Evolutionary conservation across 139 green algal species (phyloP).

Genomic region (Monoraphidium neglectum): DNA sequence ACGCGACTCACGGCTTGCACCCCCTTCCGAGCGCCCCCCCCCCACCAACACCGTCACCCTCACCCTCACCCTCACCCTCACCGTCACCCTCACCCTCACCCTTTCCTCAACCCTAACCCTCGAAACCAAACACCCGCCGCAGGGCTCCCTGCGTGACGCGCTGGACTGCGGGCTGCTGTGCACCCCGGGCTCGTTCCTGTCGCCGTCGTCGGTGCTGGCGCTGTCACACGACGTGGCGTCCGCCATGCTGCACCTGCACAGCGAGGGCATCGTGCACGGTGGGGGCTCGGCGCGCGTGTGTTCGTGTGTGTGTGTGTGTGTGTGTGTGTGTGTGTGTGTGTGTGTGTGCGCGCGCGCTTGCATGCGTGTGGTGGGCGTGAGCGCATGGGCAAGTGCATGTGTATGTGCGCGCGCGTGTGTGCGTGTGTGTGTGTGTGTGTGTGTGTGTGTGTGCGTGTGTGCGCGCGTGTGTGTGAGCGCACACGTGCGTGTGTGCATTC

Average conservation of each 20-base stretch:
- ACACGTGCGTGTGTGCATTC: too few relatives aligned
- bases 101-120: too few relatives aligned
- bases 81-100: too few relatives aligned
- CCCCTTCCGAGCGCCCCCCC: too few relatives aligned
- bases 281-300: constrained; percentile 14
- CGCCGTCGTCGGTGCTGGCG: constrained; percentile 16
- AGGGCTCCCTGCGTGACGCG: constrained; percentile 29
- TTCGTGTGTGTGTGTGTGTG: neutral
- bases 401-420: neutral
- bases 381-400: neutral
- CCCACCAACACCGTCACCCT: too few relatives aligned
- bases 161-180: constrained; percentile 5
- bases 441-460: too few relatives aligned
- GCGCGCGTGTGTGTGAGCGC: too few relatives aligned
- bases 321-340: neutral
- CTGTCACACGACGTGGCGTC: constrained; percentile 39
- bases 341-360: neutral
- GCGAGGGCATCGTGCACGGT: constrained; percentile 46
- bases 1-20: too few relatives aligned
- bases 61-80: too few relatives aligned
- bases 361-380: neutral
- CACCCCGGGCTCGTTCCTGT: neutral
- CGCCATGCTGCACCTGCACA: constrained; percentile 51
- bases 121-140: neutral
- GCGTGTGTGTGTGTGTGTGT: neutral